phyloP scores from a whole-genome alignment of 352 stramenopile species.

The Globisporangium camurandrum region DNA sequence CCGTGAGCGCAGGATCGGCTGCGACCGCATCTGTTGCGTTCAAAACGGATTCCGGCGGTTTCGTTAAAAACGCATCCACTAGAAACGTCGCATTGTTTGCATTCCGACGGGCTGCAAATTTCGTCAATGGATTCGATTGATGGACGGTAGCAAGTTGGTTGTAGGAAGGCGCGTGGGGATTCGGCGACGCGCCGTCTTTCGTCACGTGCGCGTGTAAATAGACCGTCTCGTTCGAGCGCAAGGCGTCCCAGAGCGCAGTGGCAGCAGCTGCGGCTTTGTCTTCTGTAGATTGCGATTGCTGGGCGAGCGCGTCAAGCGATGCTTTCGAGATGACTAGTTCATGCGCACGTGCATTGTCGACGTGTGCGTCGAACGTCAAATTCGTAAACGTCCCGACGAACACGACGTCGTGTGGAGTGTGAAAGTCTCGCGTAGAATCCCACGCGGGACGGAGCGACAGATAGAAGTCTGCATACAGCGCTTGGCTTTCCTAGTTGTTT shows the following conservation, averaged over 20 bases:
- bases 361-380: slow-evolving; percentile 57
- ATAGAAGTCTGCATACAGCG: slow-evolving; percentile 49
- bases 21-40: slow-evolving; percentile 10
- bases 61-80: slow-evolving; percentile 52
- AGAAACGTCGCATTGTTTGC: slow-evolving; percentile 43
- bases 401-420: slow-evolving; percentile 19
- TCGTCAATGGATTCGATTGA: slow-evolving; percentile 51
- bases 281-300: not conserved
- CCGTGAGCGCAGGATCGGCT: slow-evolving; percentile 6
- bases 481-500: slow-evolving; percentile 30
- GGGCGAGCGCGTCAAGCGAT: slow-evolving; percentile 13
- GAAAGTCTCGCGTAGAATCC: slow-evolving; percentile 45
- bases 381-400: slow-evolving; percentile 49
- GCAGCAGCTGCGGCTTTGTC: slow-evolving; percentile 18
- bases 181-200: slow-evolving; percentile 60
- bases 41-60: slow-evolving; percentile 50
- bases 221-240: slow-evolving; percentile 66
- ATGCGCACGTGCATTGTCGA: slow-evolving; percentile 37
- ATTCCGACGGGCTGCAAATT: slow-evolving; percentile 48
- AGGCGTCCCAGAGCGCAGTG: slow-evolving; percentile 35
- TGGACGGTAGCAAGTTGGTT: slow-evolving; percentile 55
- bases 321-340: slow-evolving; percentile 44
- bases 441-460: slow-evolving; percentile 41
- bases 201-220: slow-evolving; percentile 84
- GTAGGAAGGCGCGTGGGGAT: slow-evolving; percentile 36